Evolutionary conservation across 768 basidiomycete species (phyloP).

Genomic region (Lactarius trivialis): DNA sequence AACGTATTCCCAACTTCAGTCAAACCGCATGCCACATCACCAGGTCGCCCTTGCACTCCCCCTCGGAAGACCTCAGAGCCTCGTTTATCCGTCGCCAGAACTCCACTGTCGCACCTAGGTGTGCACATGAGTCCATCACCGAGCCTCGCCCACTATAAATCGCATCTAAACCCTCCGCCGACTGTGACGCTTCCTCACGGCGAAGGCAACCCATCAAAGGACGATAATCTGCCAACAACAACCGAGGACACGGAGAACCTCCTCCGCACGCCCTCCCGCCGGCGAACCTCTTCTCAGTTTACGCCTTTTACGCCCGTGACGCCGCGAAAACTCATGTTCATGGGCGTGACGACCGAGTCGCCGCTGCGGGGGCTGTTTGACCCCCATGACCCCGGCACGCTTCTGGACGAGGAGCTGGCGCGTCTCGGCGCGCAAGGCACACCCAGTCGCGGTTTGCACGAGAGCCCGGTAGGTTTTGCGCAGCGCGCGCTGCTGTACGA

Average conservation of each 20-base stretch:
- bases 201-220: constrained; percentile 34
- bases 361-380: constrained; percentile 53
- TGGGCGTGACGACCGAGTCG: constrained; percentile 31
- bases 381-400: constrained; percentile 60
- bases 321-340: constrained; percentile 38
- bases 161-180: constrained; percentile 58
- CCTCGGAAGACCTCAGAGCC: constrained; percentile 28
- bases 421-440: constrained; percentile 30
- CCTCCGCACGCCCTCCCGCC: constrained; percentile 42
- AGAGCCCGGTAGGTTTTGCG: constrained; percentile 67
- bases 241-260: constrained; percentile 25
- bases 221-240: constrained; percentile 26
- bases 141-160: constrained; percentile 63
- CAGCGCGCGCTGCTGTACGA: constrained; percentile 56
- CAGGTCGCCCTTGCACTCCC: constrained; percentile 37
- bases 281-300: constrained; percentile 29
- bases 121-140: constrained; percentile 63
- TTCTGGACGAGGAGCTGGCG: constrained; percentile 69
- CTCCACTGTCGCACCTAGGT: constrained; percentile 62
- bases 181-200: constrained; percentile 28
- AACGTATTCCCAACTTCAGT: not conserved
- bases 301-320: constrained; percentile 34
- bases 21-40: constrained; percentile 29
- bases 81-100: constrained; percentile 53
- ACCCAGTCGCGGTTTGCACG: constrained; percentile 30